Evolutionary conservation across 208 protist genomes (phyloP), one percentile per base, ranked within the genome.

Genomic region (Porcisia deanei): DNA sequence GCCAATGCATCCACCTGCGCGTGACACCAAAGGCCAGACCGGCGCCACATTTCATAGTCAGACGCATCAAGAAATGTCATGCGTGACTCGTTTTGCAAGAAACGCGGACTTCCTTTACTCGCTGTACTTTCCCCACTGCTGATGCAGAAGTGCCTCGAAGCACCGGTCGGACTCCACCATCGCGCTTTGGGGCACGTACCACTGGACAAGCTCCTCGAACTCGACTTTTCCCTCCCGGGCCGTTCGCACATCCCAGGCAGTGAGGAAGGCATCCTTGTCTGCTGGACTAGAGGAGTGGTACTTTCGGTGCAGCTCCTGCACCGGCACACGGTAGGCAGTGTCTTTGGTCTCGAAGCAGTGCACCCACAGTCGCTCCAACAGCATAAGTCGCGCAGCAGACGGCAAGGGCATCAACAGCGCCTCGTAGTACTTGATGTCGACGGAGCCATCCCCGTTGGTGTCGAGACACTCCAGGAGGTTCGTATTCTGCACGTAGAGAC

Each of bases 351-450:
- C 64, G 60, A 96, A 93, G 58, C 90, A 66, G 0, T 72, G 72
- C 12, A 67, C 47, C 91, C 93, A 97, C 58, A 97, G 63, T n/a
- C 93, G 89, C 74, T 88, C 89, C 74, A 97, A 68, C 83, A 95
- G 84, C 89, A 93, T 88, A 4, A 79, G 59, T 18, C 93, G 90
- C 16, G 87, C 79, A 2, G 93, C 79, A 18, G 89, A 70, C 63
- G 92, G 71, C 22, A 57, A 59, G 1, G 89, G 88, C 55, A 94
- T 55, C 9, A 95, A 70, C 71, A 94, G 69, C 5, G 78, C 76
- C 43, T 90, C 52, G 79, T 97, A 97, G 52, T 90, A 91, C 34
- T 86, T 64, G 30, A 88, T 79, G 73, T 97, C 93, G 2, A 97
- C 87, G 0, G 84, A 89, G 57, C 89, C 85, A 37, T 97, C 91